Base-by-base conservation (phyloP, 164 flowering plant species). In the Cinnamomum chago region DNA sequence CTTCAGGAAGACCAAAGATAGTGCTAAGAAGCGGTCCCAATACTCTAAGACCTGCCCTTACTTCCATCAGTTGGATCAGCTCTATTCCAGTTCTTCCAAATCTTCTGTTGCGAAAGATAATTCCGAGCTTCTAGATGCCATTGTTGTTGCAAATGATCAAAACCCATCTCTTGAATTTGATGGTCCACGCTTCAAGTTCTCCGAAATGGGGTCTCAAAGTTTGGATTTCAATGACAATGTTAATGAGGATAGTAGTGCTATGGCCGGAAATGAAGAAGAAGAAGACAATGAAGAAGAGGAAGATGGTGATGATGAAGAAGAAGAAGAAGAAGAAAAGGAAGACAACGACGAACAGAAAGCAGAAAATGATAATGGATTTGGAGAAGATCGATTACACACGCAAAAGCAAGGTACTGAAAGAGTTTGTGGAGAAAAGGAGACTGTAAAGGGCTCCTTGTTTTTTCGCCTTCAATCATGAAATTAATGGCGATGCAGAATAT, bases 41-140 rank as follows among this genome's bases (percentile, higher is more conserved):
- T 70, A 66, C 35, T 76, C 78, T 58, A 76, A 76, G 47, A 76
- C 78, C 22, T 76, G 78, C 71, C 78, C 78, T 30, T 76, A 76
- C 40, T 76, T 76, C 58, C 71, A 71, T n/a, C 78, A 76, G 25
- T 40, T 76, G 52, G 78, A 76, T 65, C 70, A 70, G 55, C 78
- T 76, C 67, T 76, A 76, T 70, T 70, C 68, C 14, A 70, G 55
- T 47, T 35, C 76, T 25, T 13, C 70, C 55, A 47, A 30, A 17
- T 27, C 58, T 55, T 50, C 71, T 2, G 50, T 47, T 28, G 27
- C 27, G 3, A 75, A 69, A 22, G 77, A 75, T 70, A 55, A 50
- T 25, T 75, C 72, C 22, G 72, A 75, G 67, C 68, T 75, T 5
- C 50, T 75, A 70, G 77, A 70, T 27, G 72, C 72, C 72, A 69